phyloP scores from a whole-genome alignment of 345 rosid species.

The Aquilaria malaccensis region DNA sequence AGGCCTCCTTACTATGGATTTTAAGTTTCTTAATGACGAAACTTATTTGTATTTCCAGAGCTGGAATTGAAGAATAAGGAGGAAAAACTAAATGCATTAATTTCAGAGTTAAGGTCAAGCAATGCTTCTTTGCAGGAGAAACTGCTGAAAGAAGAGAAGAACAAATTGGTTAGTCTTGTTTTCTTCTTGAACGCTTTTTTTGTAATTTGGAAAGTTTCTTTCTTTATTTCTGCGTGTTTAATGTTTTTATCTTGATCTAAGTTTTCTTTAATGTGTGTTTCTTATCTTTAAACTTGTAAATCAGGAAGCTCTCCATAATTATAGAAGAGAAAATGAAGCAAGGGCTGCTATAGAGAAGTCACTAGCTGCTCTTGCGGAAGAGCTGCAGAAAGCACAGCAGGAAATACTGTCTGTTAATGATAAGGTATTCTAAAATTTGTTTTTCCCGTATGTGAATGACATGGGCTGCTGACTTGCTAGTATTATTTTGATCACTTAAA shows the following conservation, averaged over 20 bases:
- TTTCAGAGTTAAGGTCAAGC: slow-evolving; percentile 40
- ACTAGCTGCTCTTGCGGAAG: slow-evolving; percentile 53
- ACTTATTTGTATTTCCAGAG: slow-evolving; percentile 29
- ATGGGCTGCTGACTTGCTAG: no score
- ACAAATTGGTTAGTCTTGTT: slow-evolving; percentile 48
- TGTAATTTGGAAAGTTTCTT: background rate
- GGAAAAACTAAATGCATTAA: slow-evolving; percentile 29
- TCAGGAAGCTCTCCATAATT: slow-evolving; percentile 62
- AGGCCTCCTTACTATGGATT: background rate
- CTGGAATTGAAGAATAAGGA: slow-evolving; percentile 50
- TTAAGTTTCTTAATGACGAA: background rate
- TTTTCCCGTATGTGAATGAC: background rate
- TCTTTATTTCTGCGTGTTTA: background rate
- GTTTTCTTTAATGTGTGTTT: slow-evolving; percentile 5
- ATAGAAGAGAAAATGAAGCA: slow-evolving; percentile 55
- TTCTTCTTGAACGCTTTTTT: background rate
- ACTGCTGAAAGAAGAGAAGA: slow-evolving; percentile 52
- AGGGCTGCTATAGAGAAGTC: slow-evolving; percentile 54
- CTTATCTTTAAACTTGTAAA: slow-evolving; percentile 12
- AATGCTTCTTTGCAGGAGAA: slow-evolving; percentile 43
- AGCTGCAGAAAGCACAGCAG: slow-evolving; percentile 56
- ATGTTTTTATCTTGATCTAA: slow-evolving; percentile 1
- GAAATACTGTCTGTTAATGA: slow-evolving; percentile 61
- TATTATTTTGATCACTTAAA: no score
- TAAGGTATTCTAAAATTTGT: slow-evolving; percentile 34